Evolutionary conservation across 2,329 filamentous ascomycete genomes (phyloP), one percentile per base, ranked within the genome.

Genomic region (Eutypa lata): DNA sequence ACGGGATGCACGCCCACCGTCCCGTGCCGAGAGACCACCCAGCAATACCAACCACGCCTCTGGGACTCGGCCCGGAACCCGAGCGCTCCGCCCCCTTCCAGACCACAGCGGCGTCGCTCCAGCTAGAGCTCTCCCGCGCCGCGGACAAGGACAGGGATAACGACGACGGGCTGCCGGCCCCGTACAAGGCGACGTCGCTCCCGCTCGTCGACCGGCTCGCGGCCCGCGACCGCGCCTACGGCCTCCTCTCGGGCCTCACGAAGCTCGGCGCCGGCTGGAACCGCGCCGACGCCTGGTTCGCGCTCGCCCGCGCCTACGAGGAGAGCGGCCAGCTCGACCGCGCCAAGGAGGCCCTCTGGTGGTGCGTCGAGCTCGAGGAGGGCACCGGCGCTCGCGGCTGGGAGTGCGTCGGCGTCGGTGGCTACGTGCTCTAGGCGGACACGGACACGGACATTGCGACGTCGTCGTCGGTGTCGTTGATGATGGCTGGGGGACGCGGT

Each of bases 311-410:
- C 57, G 91, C 90, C 10, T 90, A 97, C 65, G 94, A 99, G 71
- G 84, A 91, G 66, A 89, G 90, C 53, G 89, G 88, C 0, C 90
- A 96, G 73, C 72, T 84, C 2, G 89, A 94, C 37, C 96, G 93
- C 75, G 89, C 94, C 14, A 95, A 92, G 73, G 89, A 94, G 61
- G 91, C 92, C 45, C 79, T 97, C 7, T 97, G 94, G 94, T 97
- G 93, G 91, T 96, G 92, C 63, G 89, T 99, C 13, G 91, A 97
- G 71, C 77, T 99, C 28, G 94, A 97, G 68, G 93, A 99, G 68
- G 85, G 84, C 7, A 84, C 83, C 58, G 90, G 88, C 0, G 81
- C 96, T 47, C 83, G 94, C 53, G 81, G 83, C 53, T 97, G 93
- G 94, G 80, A 77, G 28, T 86, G 81, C 59, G 79, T 91, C 26